A percentile compares a stretch with the other conserved stretches of the same genome.
Evolutionary conservation across 2,329 filamentous ascomycete genomes (phyloP).

Genomic region (Spiromastix sp.): DNA sequence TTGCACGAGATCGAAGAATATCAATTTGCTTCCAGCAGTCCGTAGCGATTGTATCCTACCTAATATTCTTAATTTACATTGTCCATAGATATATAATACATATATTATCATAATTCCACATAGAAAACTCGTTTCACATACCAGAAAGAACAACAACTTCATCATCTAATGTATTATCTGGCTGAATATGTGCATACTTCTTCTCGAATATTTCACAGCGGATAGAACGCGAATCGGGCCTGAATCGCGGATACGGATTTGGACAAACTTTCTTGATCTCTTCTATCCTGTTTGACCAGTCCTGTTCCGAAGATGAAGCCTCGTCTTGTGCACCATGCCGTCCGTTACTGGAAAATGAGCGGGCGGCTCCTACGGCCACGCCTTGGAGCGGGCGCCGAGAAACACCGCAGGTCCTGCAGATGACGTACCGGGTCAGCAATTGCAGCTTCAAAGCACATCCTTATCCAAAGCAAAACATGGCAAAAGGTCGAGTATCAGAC

Average conservation of each 20-base stretch:
- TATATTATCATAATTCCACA: slow-evolving; percentile 12
- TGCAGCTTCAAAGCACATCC: neutral
- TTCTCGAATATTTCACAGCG: slow-evolving; percentile 27
- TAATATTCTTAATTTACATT: slow-evolving; percentile 36
- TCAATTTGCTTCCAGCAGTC: slow-evolving; percentile 61
- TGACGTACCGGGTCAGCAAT: neutral
- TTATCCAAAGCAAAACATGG: neutral
- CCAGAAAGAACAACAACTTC: slow-evolving; percentile 32
- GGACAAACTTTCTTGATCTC: slow-evolving; percentile 25
- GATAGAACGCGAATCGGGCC: slow-evolving; percentile 19
- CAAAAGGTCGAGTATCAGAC: neutral
- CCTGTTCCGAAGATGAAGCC: slow-evolving; percentile 22
- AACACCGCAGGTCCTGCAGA: neutral
- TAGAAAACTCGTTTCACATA: too few species aligned
- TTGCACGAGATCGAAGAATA: slow-evolving; percentile 73
- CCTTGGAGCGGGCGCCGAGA: neutral
- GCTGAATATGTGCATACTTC: slow-evolving; percentile 26
- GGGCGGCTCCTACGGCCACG: neutral
- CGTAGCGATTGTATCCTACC: slow-evolving; percentile 68
- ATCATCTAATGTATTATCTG: slow-evolving; percentile 30
- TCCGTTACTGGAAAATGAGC: neutral
- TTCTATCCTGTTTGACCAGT: slow-evolving; percentile 26
- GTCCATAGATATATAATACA: slow-evolving; percentile 5
- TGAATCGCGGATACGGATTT: slow-evolving; percentile 30
- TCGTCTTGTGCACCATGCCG: too few species aligned